A percentile compares a stretch with the other conserved stretches of the same genome.
Conservation (phyloP, 164 flowering plant species). For the Berberis thunbergii region DNA sequence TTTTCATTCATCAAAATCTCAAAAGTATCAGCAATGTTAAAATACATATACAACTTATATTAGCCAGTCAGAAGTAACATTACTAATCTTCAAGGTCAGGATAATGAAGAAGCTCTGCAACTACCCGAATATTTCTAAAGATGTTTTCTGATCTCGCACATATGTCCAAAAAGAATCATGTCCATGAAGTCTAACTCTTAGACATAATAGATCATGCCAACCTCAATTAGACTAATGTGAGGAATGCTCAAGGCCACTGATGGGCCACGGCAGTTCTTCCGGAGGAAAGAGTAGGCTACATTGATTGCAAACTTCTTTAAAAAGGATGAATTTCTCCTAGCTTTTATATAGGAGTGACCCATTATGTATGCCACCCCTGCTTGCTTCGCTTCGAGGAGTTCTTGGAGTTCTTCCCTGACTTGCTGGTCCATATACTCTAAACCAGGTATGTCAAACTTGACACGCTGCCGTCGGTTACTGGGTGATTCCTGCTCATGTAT, state of each 20-base stretch:
- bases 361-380: conserved; percentile 52
- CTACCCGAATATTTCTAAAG: too few species aligned
- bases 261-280: conserved; percentile 58
- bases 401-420: conserved; percentile 54
- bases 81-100: too few species aligned
- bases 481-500: conserved; percentile 41
- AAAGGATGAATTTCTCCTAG: conserved; percentile 43
- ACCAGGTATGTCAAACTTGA: conserved; percentile 31
- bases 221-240: conserved; percentile 57
- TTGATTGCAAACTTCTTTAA: conserved; percentile 45
- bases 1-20: too few species aligned
- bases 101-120: too few species aligned
- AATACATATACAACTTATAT: too few species aligned
- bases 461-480: conserved; percentile 15
- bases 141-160: too few species aligned
- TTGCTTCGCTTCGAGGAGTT: conserved; percentile 52
- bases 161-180: too few species aligned
- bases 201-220: conserved; percentile 56
- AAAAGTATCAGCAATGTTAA: too few species aligned
- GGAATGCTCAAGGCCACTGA: conserved; percentile 59
- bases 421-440: conserved; percentile 19
- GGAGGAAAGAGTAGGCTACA: conserved; percentile 45
- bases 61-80: too few species aligned
- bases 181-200: conserved; percentile 6
- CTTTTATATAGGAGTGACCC: conserved; percentile 57